These are phyloP conservation scores for Yamadazyma atmosphaerica DNA, from an alignment of 1,139 yeast species.

Conservation along the genomic window DNA sequence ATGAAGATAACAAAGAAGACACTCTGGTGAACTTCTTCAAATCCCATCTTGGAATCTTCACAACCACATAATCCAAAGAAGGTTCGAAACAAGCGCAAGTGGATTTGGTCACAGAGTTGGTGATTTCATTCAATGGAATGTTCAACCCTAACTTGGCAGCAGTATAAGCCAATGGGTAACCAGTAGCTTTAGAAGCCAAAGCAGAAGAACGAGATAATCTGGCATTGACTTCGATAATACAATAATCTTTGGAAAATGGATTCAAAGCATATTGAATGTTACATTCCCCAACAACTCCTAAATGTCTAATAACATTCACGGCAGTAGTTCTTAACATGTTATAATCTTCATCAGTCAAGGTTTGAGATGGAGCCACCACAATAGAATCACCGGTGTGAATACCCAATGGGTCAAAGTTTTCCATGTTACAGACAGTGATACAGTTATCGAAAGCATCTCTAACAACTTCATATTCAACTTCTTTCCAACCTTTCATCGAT, in stretches of 20 bases:
- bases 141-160: constrained; percentile 97
- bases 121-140: constrained; percentile 88
- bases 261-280: constrained; percentile 96
- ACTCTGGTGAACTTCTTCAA: constrained; percentile 94
- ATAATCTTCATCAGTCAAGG: constrained; percentile 94
- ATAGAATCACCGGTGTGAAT: constrained; percentile 99
- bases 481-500: constrained; percentile 99
- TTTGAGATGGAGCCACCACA: constrained; percentile 98
- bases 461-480: constrained; percentile 97
- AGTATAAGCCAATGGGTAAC: constrained; percentile 96
- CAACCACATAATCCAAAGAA: constrained; percentile 94
- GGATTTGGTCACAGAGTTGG: constrained; percentile 90
- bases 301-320: constrained; percentile 92
- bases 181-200: constrained; percentile 97
- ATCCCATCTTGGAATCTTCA: constrained; percentile 99
- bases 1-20: constrained; percentile 81
- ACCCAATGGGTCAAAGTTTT: constrained; percentile 97
- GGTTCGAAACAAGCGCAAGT: constrained; percentile 99
- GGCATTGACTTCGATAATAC: constrained; percentile 97
- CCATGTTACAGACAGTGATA: constrained; percentile 99
- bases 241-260: constrained; percentile 91
- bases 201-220: constrained; percentile 98
- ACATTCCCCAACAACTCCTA: constrained; percentile 99
- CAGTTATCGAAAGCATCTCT: constrained; percentile 97
- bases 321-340: constrained; percentile 98